Evolutionary conservation across 805 yeast genomes (phyloP), one percentile per base, ranked within the genome.

Genomic region (Scheffersomyces coipomensis): DNA sequence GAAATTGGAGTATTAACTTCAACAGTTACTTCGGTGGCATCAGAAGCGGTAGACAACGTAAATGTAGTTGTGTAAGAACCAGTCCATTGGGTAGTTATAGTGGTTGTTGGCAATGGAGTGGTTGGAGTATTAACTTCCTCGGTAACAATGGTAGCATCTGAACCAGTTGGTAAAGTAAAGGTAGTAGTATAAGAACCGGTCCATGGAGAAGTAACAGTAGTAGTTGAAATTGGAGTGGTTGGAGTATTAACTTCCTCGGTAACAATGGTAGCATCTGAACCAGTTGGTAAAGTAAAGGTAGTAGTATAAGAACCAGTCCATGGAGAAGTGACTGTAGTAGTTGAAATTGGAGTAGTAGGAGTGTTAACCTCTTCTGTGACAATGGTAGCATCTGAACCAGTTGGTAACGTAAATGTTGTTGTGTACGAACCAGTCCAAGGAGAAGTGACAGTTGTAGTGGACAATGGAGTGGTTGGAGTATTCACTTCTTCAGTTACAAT

Each of bases 151-250:
- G 37, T 38, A n/a, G 36, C 23, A 6, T 29, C 41, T 22, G 15
- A 33, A 21, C 27, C 36, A 33, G 13, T 17, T 18, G 33, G 33
- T 10, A 30, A 30, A 18, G 33, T 30, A 11, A 13, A 17, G 10
- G 33, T 30, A 19, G n/a, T 4, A n/a, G 30, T 35, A 7, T 11
- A 36, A 2, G 36, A n/a, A 8, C 23, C 25, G 11, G 39, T 31
- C 42, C 42, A 40, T n/a, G 30, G 21, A 21, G 37, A 16, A 23
- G 33, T 17, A 10, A 23, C 12, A 16, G 38, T 30, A 5, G 39
- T 37, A 9, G 39, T 35, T 13, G 34, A 7, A 12, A 30, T 19
- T 29, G 30, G 15, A 13, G 34, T 27, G 19, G 26, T 23, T 35
- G 36, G 32, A 21, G 29, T 15, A n/a, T 38, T 23, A 6, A 27